Base-by-base conservation (phyloP, 805 yeast genomes). In the Wickerhamomyces tratensis region DNA sequence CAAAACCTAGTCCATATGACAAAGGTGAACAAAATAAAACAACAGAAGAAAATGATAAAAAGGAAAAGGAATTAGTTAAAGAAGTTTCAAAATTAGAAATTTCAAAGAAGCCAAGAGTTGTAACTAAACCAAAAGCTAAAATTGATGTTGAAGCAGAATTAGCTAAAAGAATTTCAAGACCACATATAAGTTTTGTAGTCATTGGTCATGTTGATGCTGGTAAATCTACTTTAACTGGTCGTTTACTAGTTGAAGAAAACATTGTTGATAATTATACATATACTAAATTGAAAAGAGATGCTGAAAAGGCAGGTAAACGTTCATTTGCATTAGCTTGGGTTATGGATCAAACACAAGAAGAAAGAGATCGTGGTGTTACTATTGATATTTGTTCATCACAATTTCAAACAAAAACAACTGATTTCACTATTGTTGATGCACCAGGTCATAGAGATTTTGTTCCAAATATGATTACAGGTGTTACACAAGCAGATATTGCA, bases 181-280 rank as follows among this genome's bases (percentile, higher is more conserved):
- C 79, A 72, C 96, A 88, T 80, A 83, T 87, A 73, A 88, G 89
- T 87, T 93, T 91, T 77, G 98, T 93, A 72, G 96, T 91, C 65
- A 91, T 91, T 74, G 98, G 98, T 70, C 98, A 91, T 91, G 98
- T 91, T 95, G 98, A 91, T 77, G 91, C 97, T 64, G 91, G 91
- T 70, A 85, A 86, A 76, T 91, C 97, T 50, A 89, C 98, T 65
- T 85, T 96, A 71, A 89, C 98, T 68, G 97, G 97, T 70, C 96
- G 89, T 82, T 81, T 89, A 74, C 82, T 89, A 67, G 84, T 74
- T 83, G 89, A 88, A 87, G 83, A 94, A 73, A 95, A 96, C 76
- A 95, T 89, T 73, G 85, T 86, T 61, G 95, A 88, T 74, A 85
- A 86, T 83, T 83, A 95, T 77, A 85, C 95, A 67, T 87, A 86